These are phyloP conservation scores for Elaeagnus macrophylla DNA, from an alignment of 306 rosid genomes.

Conservation along the genomic window DNA sequence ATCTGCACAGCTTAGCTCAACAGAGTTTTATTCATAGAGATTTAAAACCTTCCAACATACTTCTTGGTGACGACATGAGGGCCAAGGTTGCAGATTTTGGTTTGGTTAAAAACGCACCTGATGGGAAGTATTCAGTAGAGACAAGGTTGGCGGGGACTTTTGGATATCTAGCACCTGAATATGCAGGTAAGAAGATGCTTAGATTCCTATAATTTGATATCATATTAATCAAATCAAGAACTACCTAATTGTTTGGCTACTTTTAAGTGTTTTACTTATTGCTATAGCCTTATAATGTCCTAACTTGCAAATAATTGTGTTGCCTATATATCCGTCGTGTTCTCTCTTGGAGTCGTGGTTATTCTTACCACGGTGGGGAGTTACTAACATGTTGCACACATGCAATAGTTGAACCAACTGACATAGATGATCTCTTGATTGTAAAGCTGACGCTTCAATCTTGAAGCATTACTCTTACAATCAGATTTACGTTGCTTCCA, in stretches of 20 bases:
- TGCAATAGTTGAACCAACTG: no score
- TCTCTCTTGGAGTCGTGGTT: no score
- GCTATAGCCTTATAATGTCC: no score
- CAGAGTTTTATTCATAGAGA: conserved; percentile 88
- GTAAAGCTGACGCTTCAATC: no score
- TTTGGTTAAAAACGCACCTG: conserved; percentile 69
- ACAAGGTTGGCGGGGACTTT: conserved; percentile 91
- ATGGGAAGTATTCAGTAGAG: conserved; percentile 76
- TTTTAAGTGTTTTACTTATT: no score
- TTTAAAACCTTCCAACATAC: conserved; percentile 82
- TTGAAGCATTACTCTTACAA: no score
- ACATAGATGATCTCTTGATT: no score
- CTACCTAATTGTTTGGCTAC: background rate
- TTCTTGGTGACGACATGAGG: conserved; percentile 78
- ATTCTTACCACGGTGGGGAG: no score
- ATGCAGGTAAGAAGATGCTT: conserved; percentile 58
- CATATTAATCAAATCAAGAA: background rate
- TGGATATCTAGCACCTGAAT: conserved; percentile 96
- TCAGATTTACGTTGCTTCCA: no score
- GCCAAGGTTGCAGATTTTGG: conserved; percentile 95
- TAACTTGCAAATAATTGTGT: no score
- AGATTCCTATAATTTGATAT: background rate
- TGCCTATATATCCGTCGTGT: no score
- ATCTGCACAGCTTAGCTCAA: conserved; percentile 85
- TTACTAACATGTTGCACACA: no score